These are phyloP conservation scores for Arthrobotrys musiformis DNA, from an alignment of 2,329 filamentous ascomycete genomes.

Conservation along the genomic window DNA sequence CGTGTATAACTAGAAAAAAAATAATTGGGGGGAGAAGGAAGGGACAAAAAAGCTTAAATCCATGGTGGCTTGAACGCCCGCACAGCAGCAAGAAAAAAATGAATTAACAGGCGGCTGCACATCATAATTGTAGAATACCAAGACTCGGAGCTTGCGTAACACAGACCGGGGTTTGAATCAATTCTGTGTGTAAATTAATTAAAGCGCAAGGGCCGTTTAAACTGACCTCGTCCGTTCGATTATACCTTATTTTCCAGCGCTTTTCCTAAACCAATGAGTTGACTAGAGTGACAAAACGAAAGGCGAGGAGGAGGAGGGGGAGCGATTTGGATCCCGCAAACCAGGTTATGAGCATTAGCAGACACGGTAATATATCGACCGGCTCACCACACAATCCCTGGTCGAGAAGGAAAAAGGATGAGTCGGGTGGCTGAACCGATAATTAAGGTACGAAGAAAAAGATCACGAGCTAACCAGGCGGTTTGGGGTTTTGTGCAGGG, in stretches of 20 bases:
- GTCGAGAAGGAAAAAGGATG: constrained; percentile 4
- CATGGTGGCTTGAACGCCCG: not conserved
- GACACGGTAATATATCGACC: not conserved
- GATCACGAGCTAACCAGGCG: constrained; percentile 41
- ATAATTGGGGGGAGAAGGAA: not conserved
- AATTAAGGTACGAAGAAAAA: constrained; percentile 18
- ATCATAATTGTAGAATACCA: not conserved
- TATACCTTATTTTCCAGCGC: not conserved
- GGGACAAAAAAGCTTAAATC: constrained; percentile 15
- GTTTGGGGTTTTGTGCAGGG: constrained; percentile 6
- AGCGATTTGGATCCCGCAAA: not conserved
- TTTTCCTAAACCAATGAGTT: too few relatives aligned
- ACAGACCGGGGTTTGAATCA: constrained; percentile 1
- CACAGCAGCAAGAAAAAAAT: not conserved
- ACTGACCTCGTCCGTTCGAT: not conserved
- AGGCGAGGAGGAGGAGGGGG: not conserved
- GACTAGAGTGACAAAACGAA: too few relatives aligned
- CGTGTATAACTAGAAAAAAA: not conserved
- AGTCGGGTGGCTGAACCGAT: constrained; percentile 35
- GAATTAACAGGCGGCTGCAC: too few relatives aligned
- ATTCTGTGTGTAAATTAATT: too few relatives aligned
- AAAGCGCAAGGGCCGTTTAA: not conserved
- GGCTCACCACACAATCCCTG: not conserved
- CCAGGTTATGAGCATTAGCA: constrained; percentile 10
- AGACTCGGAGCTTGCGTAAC: constrained; percentile 24